Evolutionary conservation across 805 yeast species (phyloP).

Genomic region (Metschnikowia rubicola): DNA sequence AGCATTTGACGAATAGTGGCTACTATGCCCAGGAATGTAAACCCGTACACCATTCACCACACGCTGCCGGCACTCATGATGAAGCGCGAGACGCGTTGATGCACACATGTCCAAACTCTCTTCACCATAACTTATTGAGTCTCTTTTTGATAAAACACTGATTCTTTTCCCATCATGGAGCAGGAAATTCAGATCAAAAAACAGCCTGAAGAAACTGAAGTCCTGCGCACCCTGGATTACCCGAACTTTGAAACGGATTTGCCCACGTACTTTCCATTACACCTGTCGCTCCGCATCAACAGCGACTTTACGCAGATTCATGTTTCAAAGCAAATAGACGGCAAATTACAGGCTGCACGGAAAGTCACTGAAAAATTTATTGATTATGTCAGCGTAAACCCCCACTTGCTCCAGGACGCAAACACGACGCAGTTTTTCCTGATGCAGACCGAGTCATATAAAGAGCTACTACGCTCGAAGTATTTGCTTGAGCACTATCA

Average conservation of each 20-base stretch:
- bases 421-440: constrained; percentile 5
- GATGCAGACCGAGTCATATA: constrained; percentile 9
- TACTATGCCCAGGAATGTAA: too few relatives aligned
- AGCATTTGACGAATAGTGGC: too few relatives aligned
- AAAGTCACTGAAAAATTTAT: constrained; percentile 12
- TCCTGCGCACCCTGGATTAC: too few relatives aligned
- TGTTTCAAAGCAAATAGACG: constrained; percentile 13
- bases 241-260: constrained; percentile 13
- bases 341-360: constrained; percentile 4
- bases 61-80: too few relatives aligned
- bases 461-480: constrained; percentile 10
- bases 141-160: too few relatives aligned
- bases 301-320: constrained; percentile 13
- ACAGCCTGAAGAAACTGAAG: too few relatives aligned
- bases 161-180: too few relatives aligned
- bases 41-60: too few relatives aligned
- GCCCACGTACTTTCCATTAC: constrained; percentile 17
- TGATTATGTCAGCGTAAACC: constrained; percentile 3
- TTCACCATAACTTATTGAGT: too few relatives aligned
- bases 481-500: constrained; percentile 10
- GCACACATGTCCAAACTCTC: too few relatives aligned
- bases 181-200: too few relatives aligned
- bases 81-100: too few relatives aligned
- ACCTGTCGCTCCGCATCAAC: constrained; percentile 12
- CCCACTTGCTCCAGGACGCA: constrained; percentile 10